These are phyloP conservation scores for Jasminum sambac DNA, from an alignment of 257 asterid species.

Conservation along the genomic window DNA sequence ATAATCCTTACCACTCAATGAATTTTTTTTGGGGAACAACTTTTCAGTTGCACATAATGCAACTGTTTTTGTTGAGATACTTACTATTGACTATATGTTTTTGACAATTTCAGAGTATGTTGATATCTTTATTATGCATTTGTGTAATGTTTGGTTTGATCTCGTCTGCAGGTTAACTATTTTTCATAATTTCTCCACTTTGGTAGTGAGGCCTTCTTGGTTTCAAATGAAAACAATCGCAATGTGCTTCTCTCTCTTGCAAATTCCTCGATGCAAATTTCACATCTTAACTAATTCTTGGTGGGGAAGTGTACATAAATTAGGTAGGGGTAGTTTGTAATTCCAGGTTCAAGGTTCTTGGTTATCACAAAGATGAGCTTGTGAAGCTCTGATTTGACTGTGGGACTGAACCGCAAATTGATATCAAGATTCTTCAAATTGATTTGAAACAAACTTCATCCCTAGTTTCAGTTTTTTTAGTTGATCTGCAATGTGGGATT, in stretches of 20 bases:
- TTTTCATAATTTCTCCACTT: constrained; percentile 13
- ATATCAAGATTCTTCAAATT: no score
- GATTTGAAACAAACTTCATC: no score
- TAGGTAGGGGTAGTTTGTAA: constrained; percentile 37
- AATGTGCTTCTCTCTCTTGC: constrained; percentile 81
- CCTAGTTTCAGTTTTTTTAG: no score
- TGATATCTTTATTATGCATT: not conserved
- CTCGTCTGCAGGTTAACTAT: constrained; percentile 48
- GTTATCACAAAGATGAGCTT: constrained; percentile 47
- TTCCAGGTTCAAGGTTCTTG: constrained; percentile 48
- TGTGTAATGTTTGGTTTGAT: constrained; percentile 9
- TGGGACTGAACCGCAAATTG: no score
- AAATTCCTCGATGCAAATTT: constrained; percentile 63
- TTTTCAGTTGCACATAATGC: not conserved
- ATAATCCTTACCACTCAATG: constrained; percentile 1
- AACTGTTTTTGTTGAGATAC: not conserved
- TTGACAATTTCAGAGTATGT: not conserved
- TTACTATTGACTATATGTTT: not conserved
- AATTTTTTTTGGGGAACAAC: not conserved
- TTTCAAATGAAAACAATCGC: constrained; percentile 58
- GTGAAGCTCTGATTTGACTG: no score
- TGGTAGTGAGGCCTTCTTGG: constrained; percentile 24
- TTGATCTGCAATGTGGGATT: no score
- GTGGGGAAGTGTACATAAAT: constrained; percentile 47
- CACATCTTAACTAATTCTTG: constrained; percentile 60